These are phyloP conservation scores for Endotrypanum monterogeii DNA, from an alignment of 208 protist species.

Conservation along the genomic window DNA sequence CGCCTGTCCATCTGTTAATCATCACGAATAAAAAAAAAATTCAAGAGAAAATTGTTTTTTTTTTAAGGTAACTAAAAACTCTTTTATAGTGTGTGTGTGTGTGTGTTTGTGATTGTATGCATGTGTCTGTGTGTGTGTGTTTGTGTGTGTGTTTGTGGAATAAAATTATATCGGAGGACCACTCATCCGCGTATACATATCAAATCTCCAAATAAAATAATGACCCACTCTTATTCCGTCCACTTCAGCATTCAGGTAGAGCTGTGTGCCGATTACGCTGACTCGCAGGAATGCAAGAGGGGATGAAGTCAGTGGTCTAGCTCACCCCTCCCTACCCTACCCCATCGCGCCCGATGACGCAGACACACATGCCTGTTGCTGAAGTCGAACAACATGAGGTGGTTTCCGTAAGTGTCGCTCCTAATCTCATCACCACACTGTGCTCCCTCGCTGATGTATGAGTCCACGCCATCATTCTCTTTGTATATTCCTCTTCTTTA, in stretches of 20 bases:
- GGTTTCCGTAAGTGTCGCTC: neutral
- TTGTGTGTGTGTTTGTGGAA: slow-evolving; percentile 3
- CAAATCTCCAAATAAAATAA: too few species aligned
- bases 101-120: neutral
- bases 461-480: neutral
- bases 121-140: neutral
- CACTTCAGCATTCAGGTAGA: too few species aligned
- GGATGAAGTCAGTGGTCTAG: neutral
- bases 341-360: neutral
- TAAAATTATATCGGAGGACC: too few species aligned
- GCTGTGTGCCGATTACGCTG: neutral
- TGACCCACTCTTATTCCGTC: too few species aligned
- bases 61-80: slow-evolving; percentile 4
- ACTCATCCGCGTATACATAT: too few species aligned
- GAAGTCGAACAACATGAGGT: neutral
- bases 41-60: neutral
- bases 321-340: neutral
- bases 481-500: neutral
- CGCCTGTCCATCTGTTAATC: neutral
- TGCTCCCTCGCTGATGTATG: neutral
- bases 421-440: neutral
- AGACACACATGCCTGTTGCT: neutral
- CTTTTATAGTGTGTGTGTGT: neutral
- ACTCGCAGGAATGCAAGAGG: neutral
- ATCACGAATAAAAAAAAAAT: neutral